A percentile compares a stretch with the other conserved stretches of the same genome.
Conservation (phyloP, 306 rosid genomes). For the Acacia crassicarpa region DNA sequence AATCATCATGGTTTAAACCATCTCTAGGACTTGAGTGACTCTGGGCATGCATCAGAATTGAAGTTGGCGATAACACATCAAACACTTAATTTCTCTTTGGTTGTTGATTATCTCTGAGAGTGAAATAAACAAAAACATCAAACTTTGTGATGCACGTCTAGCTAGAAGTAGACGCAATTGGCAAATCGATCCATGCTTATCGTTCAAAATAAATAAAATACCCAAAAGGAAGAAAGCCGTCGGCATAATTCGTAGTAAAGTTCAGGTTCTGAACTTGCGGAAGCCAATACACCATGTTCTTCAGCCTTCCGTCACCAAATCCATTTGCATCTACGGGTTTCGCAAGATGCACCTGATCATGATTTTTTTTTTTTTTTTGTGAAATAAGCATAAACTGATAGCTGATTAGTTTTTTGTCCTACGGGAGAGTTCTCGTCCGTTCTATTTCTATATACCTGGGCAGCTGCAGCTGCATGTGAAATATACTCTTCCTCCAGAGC, state of each 20-base stretch:
- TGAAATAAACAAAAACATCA: not conserved
- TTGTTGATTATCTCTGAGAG: constrained; percentile 43
- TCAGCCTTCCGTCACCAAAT: constrained; percentile 29
- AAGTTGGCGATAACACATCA: constrained; percentile 34
- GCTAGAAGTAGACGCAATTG: not conserved
- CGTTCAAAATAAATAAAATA: not conserved
- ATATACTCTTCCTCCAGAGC: no score
- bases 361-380: not conserved
- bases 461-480: no score
- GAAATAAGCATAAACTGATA: not conserved
- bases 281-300: constrained; percentile 42
- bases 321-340: constrained; percentile 32
- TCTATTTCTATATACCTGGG: no score
- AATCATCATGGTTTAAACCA: constrained; percentile 24
- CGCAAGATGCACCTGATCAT: constrained; percentile 35
- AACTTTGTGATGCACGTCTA: not conserved
- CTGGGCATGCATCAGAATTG: constrained; percentile 26
- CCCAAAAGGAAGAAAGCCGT: constrained; percentile 27
- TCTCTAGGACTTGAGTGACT: constrained; percentile 23
- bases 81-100: constrained; percentile 3
- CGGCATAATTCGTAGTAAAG: constrained; percentile 40
- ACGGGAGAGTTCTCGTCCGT: no score
- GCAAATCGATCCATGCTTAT: not conserved
- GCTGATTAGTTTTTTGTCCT: no score
- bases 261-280: constrained; percentile 39